Evolutionary conservation across 768 basidiomycete genomes (phyloP).

Genomic region (Kwoniella bestiolae): DNA sequence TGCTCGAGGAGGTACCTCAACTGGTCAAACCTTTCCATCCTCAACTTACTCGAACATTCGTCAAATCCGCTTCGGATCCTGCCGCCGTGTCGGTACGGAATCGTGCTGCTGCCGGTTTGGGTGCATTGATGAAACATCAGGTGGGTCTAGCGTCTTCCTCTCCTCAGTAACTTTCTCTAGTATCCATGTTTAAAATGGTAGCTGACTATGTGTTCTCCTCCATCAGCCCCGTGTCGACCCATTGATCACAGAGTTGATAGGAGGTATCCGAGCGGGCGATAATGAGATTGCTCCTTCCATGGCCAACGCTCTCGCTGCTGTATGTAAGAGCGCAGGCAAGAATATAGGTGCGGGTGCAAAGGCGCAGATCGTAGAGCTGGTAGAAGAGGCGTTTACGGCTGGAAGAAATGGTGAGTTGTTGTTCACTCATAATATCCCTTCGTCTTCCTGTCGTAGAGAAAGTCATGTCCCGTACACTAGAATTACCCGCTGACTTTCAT

Average conservation of each 20-base stretch:
- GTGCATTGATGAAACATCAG: constrained; percentile 79
- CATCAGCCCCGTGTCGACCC: constrained; percentile 81
- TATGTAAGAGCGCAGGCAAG: constrained; percentile 69
- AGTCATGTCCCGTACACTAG: no score
- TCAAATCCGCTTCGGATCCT: constrained; percentile 85
- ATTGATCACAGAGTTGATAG: constrained; percentile 82
- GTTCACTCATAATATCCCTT: no score
- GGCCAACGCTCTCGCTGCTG: constrained; percentile 74
- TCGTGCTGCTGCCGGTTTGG: constrained; percentile 81
- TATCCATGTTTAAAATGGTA: not conserved
- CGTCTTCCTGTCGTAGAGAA: no score
- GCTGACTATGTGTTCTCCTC: constrained; percentile 44
- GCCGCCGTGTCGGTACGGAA: constrained; percentile 77
- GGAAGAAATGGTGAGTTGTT: constrained; percentile 38
- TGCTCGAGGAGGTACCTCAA: constrained; percentile 81
- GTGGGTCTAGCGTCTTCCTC: no score
- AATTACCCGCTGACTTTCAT: no score
- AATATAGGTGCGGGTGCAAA: constrained; percentile 78
- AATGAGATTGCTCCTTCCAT: constrained; percentile 77
- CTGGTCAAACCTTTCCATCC: constrained; percentile 99
- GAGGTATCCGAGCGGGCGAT: constrained; percentile 60
- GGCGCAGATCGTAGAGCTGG: constrained; percentile 73
- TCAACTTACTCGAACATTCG: constrained; percentile 92
- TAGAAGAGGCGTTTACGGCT: constrained; percentile 70
- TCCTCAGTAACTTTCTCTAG: no score